A percentile compares a stretch with the other conserved stretches of the same genome.
Evolutionary conservation across 2,329 filamentous ascomycete genomes (phyloP).

Genomic region (Trichophyton equinum): DNA sequence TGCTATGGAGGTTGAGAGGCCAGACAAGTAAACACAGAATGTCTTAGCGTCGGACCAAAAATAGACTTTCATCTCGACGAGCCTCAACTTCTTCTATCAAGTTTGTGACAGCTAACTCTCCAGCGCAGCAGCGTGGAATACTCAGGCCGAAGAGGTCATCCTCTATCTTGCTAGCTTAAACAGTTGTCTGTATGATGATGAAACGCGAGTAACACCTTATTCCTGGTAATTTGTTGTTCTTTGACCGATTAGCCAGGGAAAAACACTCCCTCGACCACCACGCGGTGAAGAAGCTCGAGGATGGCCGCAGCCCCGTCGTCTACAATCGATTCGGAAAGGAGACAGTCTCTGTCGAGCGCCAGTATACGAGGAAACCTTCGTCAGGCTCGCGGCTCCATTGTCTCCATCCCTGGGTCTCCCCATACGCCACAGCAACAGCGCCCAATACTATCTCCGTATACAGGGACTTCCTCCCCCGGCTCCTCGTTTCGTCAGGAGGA

Average conservation of each 20-base stretch:
- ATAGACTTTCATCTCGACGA: neutral
- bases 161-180: neutral
- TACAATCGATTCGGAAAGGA: conserved; percentile 18
- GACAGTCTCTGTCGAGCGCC: conserved; percentile 15
- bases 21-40: neutral
- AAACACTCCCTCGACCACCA: neutral
- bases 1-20: neutral
- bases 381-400: conserved; percentile 13
- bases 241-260: neutral
- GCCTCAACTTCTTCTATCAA: neutral
- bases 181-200: neutral
- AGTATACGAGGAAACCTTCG: conserved; percentile 20
- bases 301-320: conserved; percentile 9
- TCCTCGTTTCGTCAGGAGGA: conserved; percentile 58
- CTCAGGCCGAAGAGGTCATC: neutral
- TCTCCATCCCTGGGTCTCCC: conserved; percentile 32
- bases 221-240: neutral
- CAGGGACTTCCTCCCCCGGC: conserved; percentile 46
- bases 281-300: neutral
- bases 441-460: conserved; percentile 40
- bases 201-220: neutral
- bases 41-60: neutral
- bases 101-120: neutral
- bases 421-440: conserved; percentile 45
- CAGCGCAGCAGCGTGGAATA: neutral